Base-by-base conservation (phyloP, 2,329 filamentous ascomycete species). In the Xylariaceae sp. region DNA sequence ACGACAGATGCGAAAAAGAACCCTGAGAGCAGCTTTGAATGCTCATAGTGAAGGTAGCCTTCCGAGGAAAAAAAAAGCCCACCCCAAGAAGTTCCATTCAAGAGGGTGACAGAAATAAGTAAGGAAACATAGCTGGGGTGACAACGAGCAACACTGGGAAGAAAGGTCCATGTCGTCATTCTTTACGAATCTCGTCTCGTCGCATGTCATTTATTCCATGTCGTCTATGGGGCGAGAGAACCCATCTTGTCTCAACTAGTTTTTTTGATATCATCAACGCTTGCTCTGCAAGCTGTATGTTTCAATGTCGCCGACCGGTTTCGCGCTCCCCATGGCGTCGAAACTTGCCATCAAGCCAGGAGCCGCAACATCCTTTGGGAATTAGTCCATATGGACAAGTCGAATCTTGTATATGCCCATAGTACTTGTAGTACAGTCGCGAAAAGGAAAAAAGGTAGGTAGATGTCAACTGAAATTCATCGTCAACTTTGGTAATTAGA, bases 51-150 rank as follows among this genome's bases (percentile, higher is more conserved):
- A 48, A 49, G 45, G 9, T 23, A 55, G 49, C 42, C 53, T 47
- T 30, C 44, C 9, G 47, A 58, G 50, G 23, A 30, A 30, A 30
- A 30, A 51, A 30, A 55, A 55, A 48, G 34, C 47, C 52, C 30
- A 15, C 39, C 39, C 57, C 47, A 59, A 64, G 55, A 30, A 56
- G 48, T 37, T 51, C 50, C 52, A 62, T 62, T 60, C 56, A 61
- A 64, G 59, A 65, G 59, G 55, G 45, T 45, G 30, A 34, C 51
- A 42, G 30, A 57, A 34, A 56, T 56, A 58, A 53, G 3, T 3
- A n/a, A 49, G 18, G 54, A 57, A 57, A 48, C 11, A 47, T 47
- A 51, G 53, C 15, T 17, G 11, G 42, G 47, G 18, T 39, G 39
- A 47, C 42, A 45, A 55, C 9, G 44, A 39, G 48, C 56, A 47